Evolutionary conservation across 1,284 basidiomycete species (phyloP), one percentile per base, ranked within the genome.

Genomic region (Polyporus tsugae): DNA sequence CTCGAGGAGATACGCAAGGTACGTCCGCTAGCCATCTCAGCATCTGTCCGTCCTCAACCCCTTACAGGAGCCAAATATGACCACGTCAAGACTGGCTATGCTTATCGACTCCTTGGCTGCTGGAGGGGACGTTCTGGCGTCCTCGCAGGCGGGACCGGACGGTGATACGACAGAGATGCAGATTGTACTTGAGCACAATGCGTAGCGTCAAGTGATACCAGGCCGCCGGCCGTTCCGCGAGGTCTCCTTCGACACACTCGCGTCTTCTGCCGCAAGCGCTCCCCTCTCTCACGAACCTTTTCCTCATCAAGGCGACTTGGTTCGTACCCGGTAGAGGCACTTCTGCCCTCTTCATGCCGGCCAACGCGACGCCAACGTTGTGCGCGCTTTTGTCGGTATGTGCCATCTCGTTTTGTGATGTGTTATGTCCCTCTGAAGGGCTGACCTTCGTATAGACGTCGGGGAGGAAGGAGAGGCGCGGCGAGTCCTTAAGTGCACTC

Each of bases 101-200:
- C 83, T 95, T 36, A 91, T 95, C 70, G 92, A 95, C 74, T 92
- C 93, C 0, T 80, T 95, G 60, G 92, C 91, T 7, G 87, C 91
- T 0, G 92, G 93, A 6, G 88, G 91, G 2, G 89, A 93, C 53
- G 86, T 93, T 0, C 92, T 92, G 74, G 79, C 85, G 5, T 85
- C 88, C 4, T 74, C 76, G 39, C 77, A 74, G 25, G 75, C 79
- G 35, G 71, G 66, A 15, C 72, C 64, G 13, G 67, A 75, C n/a
- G 74, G 64, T 25, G 73, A 73, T 22, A 77, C 82, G 72, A 86
- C 83, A 73, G 87, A 88, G 78, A 87, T 85, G 85, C 85, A 86
- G 70, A 80, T 86, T 63, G 82, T 86, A 65, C 79, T 84, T 19
- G 74, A 74, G n/a, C 64, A 72, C 33, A 72, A 68, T 67, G 67